phyloP scores from a whole-genome alignment of 2,329 filamentous ascomycete species.

The Arthrobotrys megalospora region DNA sequence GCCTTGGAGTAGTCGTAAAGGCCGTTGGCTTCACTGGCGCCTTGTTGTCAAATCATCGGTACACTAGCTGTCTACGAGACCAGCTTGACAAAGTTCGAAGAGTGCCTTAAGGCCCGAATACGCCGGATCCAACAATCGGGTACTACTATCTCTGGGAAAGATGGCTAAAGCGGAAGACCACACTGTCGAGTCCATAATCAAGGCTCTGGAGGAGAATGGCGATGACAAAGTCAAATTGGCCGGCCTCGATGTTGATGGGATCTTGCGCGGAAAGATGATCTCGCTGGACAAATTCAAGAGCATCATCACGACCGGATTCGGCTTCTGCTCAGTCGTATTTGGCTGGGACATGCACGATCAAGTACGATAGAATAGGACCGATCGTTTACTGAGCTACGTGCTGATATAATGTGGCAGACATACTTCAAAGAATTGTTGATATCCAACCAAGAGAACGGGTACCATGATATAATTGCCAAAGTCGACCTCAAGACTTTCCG shows the following conservation, averaged over 20 bases:
- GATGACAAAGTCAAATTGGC: slow-evolving; percentile 90
- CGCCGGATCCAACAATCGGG: neutral
- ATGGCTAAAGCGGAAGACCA: slow-evolving; percentile 37
- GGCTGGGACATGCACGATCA: slow-evolving; percentile 98
- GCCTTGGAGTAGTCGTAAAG: neutral
- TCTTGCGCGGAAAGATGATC: slow-evolving; percentile 87
- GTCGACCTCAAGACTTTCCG: slow-evolving; percentile 84
- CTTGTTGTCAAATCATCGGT: neutral
- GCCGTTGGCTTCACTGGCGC: neutral
- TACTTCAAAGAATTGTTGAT: slow-evolving; percentile 88
- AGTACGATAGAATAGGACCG: neutral
- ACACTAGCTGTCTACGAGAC: neutral
- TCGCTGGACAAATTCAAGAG: slow-evolving; percentile 94
- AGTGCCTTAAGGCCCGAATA: no score
- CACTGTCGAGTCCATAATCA: slow-evolving; percentile 76
- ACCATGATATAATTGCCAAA: slow-evolving; percentile 85
- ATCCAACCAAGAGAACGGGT: slow-evolving; percentile 92
- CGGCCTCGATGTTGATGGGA: slow-evolving; percentile 88
- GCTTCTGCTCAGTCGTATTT: slow-evolving; percentile 94
- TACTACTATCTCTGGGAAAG: neutral
- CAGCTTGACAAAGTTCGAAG: no score
- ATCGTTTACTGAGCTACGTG: neutral
- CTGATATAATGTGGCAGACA: slow-evolving; percentile 70
- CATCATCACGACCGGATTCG: slow-evolving; percentile 84
- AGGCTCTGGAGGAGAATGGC: slow-evolving; percentile 72